Percentiles rank a stretch among this genome's conserved stretches.
Conservation (phyloP, 441 rosid genomes). For the Adansonia gregorii region DNA sequence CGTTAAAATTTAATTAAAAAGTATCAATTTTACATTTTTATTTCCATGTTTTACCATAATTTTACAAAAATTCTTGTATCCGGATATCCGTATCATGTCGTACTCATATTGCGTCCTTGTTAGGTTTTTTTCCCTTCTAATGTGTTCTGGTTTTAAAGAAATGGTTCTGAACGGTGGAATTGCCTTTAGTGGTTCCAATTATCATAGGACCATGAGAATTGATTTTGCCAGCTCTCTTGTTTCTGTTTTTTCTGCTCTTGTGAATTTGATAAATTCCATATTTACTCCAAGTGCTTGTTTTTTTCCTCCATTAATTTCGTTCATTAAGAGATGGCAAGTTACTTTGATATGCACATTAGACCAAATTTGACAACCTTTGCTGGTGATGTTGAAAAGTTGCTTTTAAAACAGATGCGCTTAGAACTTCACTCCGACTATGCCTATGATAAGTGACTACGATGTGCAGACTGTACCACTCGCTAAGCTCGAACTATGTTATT, state of each 20-base stretch:
- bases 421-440: conserved; percentile 42
- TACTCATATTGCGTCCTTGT: too few relatives aligned
- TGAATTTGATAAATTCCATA: background rate
- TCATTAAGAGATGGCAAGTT: conserved; percentile 64
- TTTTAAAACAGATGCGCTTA: conserved; percentile 45
- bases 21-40: too few relatives aligned
- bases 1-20: too few relatives aligned
- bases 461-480: background rate
- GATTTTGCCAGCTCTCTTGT: background rate
- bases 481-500: background rate
- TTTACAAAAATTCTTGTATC: too few relatives aligned
- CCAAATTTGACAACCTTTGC: conserved; percentile 59
- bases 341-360: conserved; percentile 53
- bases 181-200: background rate
- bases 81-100: too few relatives aligned
- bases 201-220: background rate
- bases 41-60: too few relatives aligned
- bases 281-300: background rate
- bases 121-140: too few relatives aligned
- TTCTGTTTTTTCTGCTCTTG: background rate
- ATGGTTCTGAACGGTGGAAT: too few relatives aligned
- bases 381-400: conserved; percentile 55
- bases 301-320: conserved; percentile 20
- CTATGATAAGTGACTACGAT: conserved; percentile 29
- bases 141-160: too few relatives aligned